A percentile compares a stretch with the other conserved stretches of the same genome.
These are phyloP conservation scores for Silene coronaria DNA, from an alignment of 179 eudicot species.

Conservation along the genomic window DNA sequence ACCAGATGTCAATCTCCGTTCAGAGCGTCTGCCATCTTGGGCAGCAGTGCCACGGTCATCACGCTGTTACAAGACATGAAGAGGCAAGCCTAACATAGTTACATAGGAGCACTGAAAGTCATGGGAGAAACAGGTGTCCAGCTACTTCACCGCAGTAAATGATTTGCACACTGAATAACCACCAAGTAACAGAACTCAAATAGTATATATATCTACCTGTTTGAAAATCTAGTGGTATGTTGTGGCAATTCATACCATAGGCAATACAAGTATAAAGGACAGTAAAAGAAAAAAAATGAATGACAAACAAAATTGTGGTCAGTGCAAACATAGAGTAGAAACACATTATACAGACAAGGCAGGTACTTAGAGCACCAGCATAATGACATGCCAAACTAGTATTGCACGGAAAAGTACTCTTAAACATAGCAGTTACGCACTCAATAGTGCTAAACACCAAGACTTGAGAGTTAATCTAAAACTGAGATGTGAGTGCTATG, in stretches of 20 bases:
- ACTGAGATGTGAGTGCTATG: not conserved
- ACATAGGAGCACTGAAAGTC: slow-evolving; percentile 49
- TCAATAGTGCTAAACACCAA: not conserved
- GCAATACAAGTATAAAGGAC: not conserved
- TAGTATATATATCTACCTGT: slow-evolving; percentile 19
- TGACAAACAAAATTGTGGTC: not conserved
- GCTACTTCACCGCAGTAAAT: slow-evolving; percentile 44
- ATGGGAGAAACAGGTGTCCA: slow-evolving; percentile 36
- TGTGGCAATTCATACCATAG: not conserved
- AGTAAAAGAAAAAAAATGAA: not conserved
- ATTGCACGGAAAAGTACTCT: not conserved
- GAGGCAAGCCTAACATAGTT: slow-evolving; percentile 77
- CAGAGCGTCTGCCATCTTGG: slow-evolving; percentile 55
- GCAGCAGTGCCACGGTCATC: slow-evolving; percentile 67
- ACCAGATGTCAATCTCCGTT: slow-evolving; percentile 55
- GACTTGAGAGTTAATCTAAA: not conserved
- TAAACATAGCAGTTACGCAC: not conserved
- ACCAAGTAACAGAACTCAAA: slow-evolving; percentile 28
- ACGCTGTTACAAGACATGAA: slow-evolving; percentile 87
- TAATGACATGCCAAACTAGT: not conserved
- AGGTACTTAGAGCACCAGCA: not conserved
- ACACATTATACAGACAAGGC: not conserved
- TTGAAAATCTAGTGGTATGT: not conserved
- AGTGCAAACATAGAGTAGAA: not conserved
- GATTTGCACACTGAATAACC: slow-evolving; percentile 40